Percentiles rank a stretch among this genome's conserved stretches.
These are phyloP conservation scores for Clavariopsis aquatica DNA, from an alignment of 495 filamentous ascomycete genomes.

Conservation along the genomic window DNA sequence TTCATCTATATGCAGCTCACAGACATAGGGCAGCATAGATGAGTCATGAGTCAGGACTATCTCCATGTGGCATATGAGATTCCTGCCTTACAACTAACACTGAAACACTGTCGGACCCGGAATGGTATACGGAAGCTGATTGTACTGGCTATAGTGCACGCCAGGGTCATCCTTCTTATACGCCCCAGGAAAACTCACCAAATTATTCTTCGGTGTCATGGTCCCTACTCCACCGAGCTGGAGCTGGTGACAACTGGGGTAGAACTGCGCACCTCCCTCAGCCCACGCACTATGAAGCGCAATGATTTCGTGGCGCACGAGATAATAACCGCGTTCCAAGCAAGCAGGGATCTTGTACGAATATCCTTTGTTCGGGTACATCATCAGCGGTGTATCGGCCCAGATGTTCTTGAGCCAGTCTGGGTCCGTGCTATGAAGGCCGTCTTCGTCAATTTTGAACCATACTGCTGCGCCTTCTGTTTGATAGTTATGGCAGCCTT, in stretches of 20 bases:
- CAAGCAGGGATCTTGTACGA: slow-evolving; percentile 19
- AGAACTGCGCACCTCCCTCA: slow-evolving; percentile 27
- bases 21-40: no score
- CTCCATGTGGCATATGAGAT: no score
- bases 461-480: slow-evolving; percentile 43
- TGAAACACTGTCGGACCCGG: slow-evolving; percentile 14
- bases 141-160: slow-evolving; percentile 20
- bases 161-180: slow-evolving; percentile 21
- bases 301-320: slow-evolving; percentile 36
- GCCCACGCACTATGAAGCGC: slow-evolving; percentile 26
- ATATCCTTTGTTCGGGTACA: slow-evolving; percentile 4
- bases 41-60: no score
- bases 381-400: slow-evolving; percentile 43
- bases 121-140: slow-evolving; percentile 12
- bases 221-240: slow-evolving; percentile 11
- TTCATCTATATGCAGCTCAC: no score
- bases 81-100: neutral
- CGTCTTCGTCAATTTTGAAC: slow-evolving; percentile 40
- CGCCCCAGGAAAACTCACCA: slow-evolving; percentile 28
- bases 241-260: slow-evolving; percentile 29
- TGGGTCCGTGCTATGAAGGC: slow-evolving; percentile 21
- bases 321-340: slow-evolving; percentile 26
- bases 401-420: slow-evolving; percentile 38
- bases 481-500: slow-evolving; percentile 14
- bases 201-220: slow-evolving; percentile 6